phyloP scores from a whole-genome alignment of 2,329 filamentous ascomycete genomes.

The Clarireedia monteithiana region DNA sequence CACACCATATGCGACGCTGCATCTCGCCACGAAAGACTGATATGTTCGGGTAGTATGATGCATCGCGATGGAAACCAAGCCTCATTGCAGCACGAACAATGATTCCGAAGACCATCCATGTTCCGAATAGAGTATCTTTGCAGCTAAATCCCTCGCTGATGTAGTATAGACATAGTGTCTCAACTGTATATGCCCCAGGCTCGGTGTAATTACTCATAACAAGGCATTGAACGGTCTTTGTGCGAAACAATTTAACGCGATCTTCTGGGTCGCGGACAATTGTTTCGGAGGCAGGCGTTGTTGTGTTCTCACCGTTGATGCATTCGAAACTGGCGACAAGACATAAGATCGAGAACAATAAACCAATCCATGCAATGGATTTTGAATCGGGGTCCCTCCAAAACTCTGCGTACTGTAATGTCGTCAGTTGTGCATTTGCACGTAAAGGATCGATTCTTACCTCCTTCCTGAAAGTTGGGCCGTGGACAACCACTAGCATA shows the following conservation, averaged over 20 bases:
- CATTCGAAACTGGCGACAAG: conserved; percentile 5
- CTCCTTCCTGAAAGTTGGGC: conserved; percentile 41
- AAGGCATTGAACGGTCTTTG: conserved; percentile 45
- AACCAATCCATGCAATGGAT: conserved; percentile 43
- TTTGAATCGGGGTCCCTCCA: conserved; percentile 24
- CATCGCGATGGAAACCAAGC: conserved; percentile 51
- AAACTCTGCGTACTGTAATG: conserved; percentile 24
- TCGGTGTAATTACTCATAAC: conserved; percentile 42
- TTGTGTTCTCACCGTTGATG: background rate
- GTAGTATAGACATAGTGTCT: conserved; percentile 44
- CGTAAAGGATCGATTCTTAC: conserved; percentile 22
- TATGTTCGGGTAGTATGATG: conserved; percentile 39
- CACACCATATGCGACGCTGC: conserved; percentile 50
- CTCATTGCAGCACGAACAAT: conserved; percentile 47
- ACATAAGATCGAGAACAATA: conserved; percentile 32
- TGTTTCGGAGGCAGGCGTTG: conserved; percentile 37
- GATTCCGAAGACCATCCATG: conserved; percentile 44
- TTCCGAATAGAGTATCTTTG: conserved; percentile 44
- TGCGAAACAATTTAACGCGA: conserved; percentile 40
- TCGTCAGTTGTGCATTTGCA: background rate
- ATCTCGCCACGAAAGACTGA: conserved; percentile 51
- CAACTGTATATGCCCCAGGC: conserved; percentile 40
- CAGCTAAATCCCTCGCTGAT: conserved; percentile 45
- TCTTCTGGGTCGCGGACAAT: conserved; percentile 32
- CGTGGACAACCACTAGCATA: conserved; percentile 33